Conservation (phyloP, 345 rosid genomes). For the Eucalyptus sideroxylon region DNA sequence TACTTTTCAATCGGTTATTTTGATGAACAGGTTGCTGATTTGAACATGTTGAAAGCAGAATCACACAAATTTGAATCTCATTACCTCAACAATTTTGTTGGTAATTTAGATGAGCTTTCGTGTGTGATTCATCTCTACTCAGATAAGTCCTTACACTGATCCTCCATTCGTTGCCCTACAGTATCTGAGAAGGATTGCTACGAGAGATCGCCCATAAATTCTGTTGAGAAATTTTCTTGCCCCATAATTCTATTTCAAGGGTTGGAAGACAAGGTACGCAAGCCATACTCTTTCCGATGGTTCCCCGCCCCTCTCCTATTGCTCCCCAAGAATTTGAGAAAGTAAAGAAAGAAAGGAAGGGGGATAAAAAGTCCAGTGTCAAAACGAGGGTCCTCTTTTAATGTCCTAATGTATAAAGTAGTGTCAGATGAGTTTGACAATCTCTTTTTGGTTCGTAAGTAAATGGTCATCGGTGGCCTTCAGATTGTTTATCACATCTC, state of each 20-base stretch:
- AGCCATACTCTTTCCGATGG: background rate
- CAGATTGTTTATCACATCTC: background rate
- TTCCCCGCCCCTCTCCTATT: background rate
- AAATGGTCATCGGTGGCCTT: background rate
- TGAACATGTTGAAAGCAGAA: slow-evolving; percentile 68
- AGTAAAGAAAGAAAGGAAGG: background rate
- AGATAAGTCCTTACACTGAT: background rate
- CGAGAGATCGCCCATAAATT: slow-evolving; percentile 86
- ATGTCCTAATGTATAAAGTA: background rate
- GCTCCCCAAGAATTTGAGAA: background rate
- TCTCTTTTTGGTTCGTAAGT: background rate
- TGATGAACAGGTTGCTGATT: slow-evolving; percentile 60
- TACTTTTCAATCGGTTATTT: background rate
- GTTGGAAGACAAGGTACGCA: slow-evolving; percentile 75
- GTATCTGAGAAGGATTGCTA: slow-evolving; percentile 56
- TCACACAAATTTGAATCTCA: slow-evolving; percentile 76
- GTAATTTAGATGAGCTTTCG: slow-evolving; percentile 13
- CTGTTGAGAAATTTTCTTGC: slow-evolving; percentile 73
- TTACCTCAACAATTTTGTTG: slow-evolving; percentile 86
- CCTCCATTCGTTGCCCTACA: slow-evolving; percentile 5
- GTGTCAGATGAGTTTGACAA: background rate
- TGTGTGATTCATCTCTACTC: background rate
- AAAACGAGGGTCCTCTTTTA: background rate
- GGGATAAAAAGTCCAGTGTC: background rate
- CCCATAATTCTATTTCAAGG: slow-evolving; percentile 93